Conservation (phyloP, 2,329 filamentous ascomycete genomes). For the Nothophaeocryptopus gaeumannii region DNA sequence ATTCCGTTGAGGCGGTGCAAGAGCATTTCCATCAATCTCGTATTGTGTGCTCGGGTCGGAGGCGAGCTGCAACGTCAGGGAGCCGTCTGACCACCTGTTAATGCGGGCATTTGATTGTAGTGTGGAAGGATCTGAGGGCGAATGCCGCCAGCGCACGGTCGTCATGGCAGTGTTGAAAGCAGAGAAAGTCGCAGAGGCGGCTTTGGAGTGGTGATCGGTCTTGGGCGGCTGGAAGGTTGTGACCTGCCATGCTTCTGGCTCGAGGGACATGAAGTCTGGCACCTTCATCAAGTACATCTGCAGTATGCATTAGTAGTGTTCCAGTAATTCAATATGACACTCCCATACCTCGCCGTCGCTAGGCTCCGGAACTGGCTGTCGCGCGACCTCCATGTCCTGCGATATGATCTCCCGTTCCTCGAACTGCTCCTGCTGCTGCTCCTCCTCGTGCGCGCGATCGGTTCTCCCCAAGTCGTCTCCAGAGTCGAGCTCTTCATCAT, state of each 20-base stretch:
- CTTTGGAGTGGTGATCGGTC: constrained; percentile 54
- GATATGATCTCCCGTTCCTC: constrained; percentile 50
- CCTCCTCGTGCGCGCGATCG: constrained; percentile 56
- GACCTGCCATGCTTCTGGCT: constrained; percentile 65
- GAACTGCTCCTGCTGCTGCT: constrained; percentile 47
- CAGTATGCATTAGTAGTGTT: constrained; percentile 1
- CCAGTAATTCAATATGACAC: not conserved
- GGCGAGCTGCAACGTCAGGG: constrained; percentile 70
- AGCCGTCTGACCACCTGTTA: constrained; percentile 76
- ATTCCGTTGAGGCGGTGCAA: constrained; percentile 59
- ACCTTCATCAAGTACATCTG: constrained; percentile 69
- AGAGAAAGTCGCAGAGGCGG: constrained; percentile 51
- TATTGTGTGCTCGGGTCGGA: constrained; percentile 67
- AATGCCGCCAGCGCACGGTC: constrained; percentile 67
- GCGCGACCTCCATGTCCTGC: constrained; percentile 62
- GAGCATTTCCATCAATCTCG: constrained; percentile 67
- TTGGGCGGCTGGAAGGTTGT: constrained; percentile 64
- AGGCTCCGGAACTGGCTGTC: constrained; percentile 68
- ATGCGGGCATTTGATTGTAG: constrained; percentile 73
- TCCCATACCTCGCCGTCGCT: constrained; percentile 63
- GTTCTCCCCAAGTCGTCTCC: constrained; percentile 61
- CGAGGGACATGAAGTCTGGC: constrained; percentile 68
- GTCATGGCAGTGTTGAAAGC: constrained; percentile 64
- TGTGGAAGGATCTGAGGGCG: constrained; percentile 61
- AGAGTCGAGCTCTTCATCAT: constrained; percentile 63